Conservation (phyloP, 768 basidiomycete species). For the Termitomyces eurrhizus region DNA sequence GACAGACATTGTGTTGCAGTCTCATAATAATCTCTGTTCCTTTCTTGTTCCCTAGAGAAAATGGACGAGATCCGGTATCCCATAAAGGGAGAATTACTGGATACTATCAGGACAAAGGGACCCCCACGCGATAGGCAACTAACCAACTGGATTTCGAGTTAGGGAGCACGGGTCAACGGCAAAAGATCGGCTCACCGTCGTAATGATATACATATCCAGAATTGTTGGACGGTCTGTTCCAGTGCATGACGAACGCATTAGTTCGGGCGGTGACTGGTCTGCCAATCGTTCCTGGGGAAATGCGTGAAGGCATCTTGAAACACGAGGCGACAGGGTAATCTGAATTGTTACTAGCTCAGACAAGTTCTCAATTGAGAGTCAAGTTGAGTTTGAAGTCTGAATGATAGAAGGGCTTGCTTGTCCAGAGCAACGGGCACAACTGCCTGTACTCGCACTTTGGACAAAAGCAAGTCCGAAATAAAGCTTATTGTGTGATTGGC, state of each 20-base stretch:
- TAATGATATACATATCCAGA: constrained; percentile 20
- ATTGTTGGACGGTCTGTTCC: constrained; percentile 9
- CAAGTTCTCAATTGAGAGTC: neutral
- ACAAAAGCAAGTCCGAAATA: constrained; percentile 8
- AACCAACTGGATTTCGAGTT: constrained; percentile 1
- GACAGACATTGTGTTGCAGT: constrained; percentile 20
- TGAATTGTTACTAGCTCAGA: neutral
- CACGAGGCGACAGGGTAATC: neutral
- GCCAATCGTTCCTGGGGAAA: constrained; percentile 10
- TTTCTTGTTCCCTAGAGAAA: constrained; percentile 23
- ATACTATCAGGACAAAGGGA: neutral
- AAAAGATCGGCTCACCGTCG: constrained; percentile 18
- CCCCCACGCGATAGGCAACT: neutral
- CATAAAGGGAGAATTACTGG: constrained; percentile 21
- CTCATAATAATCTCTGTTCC: constrained; percentile 27
- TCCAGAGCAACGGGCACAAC: constrained; percentile 7
- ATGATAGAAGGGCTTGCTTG: neutral
- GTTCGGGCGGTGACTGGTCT: constrained; percentile 10
- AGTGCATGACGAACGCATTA: constrained; percentile 21
- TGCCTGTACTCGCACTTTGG: constrained; percentile 3
- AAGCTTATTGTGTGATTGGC: neutral
- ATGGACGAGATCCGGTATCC: constrained; percentile 13
- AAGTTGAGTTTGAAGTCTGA: neutral
- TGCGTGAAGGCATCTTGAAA: constrained; percentile 7
- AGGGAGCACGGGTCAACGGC: neutral